Evolutionary conservation across 495 filamentous ascomycete genomes (phyloP).

Genomic region (Coniosporium apollinis): DNA sequence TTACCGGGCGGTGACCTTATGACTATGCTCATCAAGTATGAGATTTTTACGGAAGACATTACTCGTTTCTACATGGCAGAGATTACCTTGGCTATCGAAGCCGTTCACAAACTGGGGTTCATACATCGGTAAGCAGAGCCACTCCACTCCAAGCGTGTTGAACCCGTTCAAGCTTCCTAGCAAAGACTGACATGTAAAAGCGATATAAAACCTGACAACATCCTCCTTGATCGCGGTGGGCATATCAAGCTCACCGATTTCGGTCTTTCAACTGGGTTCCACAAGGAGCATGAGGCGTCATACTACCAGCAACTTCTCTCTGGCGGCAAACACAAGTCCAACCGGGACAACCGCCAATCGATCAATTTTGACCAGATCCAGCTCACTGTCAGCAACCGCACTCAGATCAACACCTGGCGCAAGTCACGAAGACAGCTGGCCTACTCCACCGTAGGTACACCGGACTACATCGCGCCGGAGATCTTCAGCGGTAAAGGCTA

Average conservation of each 20-base stretch:
- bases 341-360: conserved; percentile 63
- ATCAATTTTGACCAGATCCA: conserved; percentile 96
- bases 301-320: conserved; percentile 94
- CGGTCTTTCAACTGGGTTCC: conserved; percentile 92
- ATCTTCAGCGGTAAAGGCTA: conserved; percentile 96
- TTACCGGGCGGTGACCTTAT: conserved; percentile 95
- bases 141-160: too few relatives aligned
- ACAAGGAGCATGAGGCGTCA: conserved; percentile 91
- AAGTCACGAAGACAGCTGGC: conserved; percentile 89
- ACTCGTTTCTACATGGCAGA: conserved; percentile 99
- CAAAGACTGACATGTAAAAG: conserved; percentile 36
- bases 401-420: conserved; percentile 95
- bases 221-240: conserved; percentile 82
- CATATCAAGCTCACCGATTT: conserved; percentile 99
- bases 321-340: conserved; percentile 46
- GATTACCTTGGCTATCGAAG: conserved; percentile 91
- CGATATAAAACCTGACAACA: conserved; percentile 99
- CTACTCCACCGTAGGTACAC: conserved; percentile 95
- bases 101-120: conserved; percentile 93
- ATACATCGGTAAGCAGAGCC: conserved; percentile 87
- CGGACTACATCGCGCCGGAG: conserved; percentile 96
- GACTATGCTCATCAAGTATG: conserved; percentile 99
- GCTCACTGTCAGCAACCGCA: conserved; percentile 89
- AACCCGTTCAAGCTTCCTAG: too few relatives aligned
- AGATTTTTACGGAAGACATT: conserved; percentile 97